Evolutionary conservation across 495 filamentous ascomycete species (phyloP), one percentile per base, ranked within the genome.

Genomic region (Xylaria telfairii): DNA sequence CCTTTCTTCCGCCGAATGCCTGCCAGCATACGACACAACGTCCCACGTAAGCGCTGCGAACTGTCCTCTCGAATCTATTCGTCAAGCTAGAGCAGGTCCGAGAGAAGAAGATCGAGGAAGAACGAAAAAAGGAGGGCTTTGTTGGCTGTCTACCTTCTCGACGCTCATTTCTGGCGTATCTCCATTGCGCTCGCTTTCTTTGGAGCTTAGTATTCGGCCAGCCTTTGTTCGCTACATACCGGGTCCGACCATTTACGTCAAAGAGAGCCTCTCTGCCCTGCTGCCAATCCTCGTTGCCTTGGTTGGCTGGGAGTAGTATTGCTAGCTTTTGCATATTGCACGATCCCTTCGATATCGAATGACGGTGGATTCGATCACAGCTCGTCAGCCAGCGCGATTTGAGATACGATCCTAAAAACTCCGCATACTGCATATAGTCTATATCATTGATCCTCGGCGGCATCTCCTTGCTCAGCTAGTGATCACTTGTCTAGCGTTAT

Each of bases 131-230:
- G 63, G 65, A 71, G 71, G 70, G 49, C 72, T 74, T 80, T 71
- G 72, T 75, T 69, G 70, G 71, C 57, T 53, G 54, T 66, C 54
- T 77, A 72, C 54, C 72, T 78, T 69, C 73, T 77, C 70, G 66
- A 75, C 74, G 65, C 70, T 76, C 76, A 68, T 76, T 76, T 78
- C 73, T 70, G 71, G 78, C 71, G 69, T 69, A 77, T 76, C 75
- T 74, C 75, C 69, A 71, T 74, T 71, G 69, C 69, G 69, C 69
- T 78, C 76, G 74, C 70, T 80, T 74, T 62, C 74, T 79, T 80
- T 81, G 78, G 72, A 70, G 76, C 62, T 73, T 71, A 71, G 72
- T 78, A 41, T 74, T 79, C 53, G 66, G 73, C 56, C 70, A 63
- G 72, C 78, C 71, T 77, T 75, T 77, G 73, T 70, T 74, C 75